Conservation (phyloP, 805 yeast genomes). For the Suhomyces sp. region DNA sequence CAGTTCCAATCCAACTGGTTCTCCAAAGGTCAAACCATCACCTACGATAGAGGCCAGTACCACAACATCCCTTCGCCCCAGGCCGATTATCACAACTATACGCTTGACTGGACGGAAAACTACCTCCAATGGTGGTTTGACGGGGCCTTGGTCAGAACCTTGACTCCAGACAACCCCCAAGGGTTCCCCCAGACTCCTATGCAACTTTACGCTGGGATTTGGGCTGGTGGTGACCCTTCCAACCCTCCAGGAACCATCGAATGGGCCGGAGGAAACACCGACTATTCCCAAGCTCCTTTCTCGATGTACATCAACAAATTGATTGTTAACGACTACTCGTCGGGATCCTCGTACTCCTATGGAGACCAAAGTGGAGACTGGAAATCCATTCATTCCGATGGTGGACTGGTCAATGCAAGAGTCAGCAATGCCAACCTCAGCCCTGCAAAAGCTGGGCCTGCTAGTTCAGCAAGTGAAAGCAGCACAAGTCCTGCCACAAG, state of each 20-base stretch:
- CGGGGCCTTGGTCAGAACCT: slow-evolving; percentile 12
- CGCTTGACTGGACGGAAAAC: slow-evolving; percentile 16
- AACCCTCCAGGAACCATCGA: slow-evolving; percentile 23
- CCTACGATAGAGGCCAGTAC: slow-evolving; percentile 16
- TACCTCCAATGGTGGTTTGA: slow-evolving; percentile 12
- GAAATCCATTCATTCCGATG: slow-evolving; percentile 55
- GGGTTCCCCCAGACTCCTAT: slow-evolving; percentile 20
- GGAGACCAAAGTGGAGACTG: slow-evolving; percentile 56
- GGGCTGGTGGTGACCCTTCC: slow-evolving; percentile 51
- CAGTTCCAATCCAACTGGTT: slow-evolving; percentile 17
- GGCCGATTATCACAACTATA: slow-evolving; percentile 14
- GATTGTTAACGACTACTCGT: slow-evolving; percentile 44
- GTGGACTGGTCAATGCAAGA: slow-evolving; percentile 66
- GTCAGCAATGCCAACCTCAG: slow-evolving; percentile 39
- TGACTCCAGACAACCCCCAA: slow-evolving; percentile 12
- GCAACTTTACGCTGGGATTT: slow-evolving; percentile 31
- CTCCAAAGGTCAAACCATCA: slow-evolving; percentile 13
- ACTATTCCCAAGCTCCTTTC: slow-evolving; percentile 23
- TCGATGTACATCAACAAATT: slow-evolving; percentile 20
- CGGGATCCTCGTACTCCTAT: slow-evolving; percentile 48
- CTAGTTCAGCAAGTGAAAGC: slow-evolving; percentile 1
- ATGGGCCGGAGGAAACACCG: slow-evolving; percentile 26
- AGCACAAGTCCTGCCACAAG: slow-evolving; percentile 19
- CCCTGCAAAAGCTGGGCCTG: slow-evolving; percentile 27
- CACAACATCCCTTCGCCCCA: slow-evolving; percentile 13